These are phyloP conservation scores for Malassezia furfur DNA, from an alignment of 1,284 basidiomycete genomes.

Conservation along the genomic window DNA sequence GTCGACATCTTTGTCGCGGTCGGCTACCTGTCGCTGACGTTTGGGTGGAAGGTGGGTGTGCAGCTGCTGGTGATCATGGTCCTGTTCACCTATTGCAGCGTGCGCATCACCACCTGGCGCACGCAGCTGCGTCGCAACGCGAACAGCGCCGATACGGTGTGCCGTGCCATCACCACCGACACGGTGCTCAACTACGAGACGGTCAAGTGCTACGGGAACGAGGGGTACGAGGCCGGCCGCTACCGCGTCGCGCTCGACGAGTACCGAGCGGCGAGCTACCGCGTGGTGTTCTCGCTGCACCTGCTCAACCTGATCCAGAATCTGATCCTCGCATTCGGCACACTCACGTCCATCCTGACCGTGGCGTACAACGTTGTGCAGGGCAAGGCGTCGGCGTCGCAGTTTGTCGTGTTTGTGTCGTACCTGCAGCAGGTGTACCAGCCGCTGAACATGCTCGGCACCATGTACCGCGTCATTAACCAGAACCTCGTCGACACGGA, in stretches of 20 bases:
- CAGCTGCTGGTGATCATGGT: conserved; percentile 67
- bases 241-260: conserved; percentile 65
- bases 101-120: conserved; percentile 63
- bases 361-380: conserved; percentile 29
- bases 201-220: conserved; percentile 68
- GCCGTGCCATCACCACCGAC: conserved; percentile 38
- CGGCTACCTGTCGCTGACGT: conserved; percentile 58
- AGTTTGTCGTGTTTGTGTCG: conserved; percentile 69
- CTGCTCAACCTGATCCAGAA: conserved; percentile 44
- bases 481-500: conserved; percentile 56
- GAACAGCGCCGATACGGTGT: conserved; percentile 37
- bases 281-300: conserved; percentile 51
- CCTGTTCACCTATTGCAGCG: conserved; percentile 65
- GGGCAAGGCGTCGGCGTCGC: conserved; percentile 47
- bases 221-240: conserved; percentile 65
- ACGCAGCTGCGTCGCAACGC: conserved; percentile 53
- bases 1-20: conserved; percentile 58
- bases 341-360: conserved; percentile 28
- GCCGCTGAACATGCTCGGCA: conserved; percentile 36
- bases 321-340: conserved; percentile 37
- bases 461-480: conserved; percentile 47
- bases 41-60: conserved; percentile 62
- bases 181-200: conserved; percentile 46
- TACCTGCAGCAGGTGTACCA: conserved; percentile 62
- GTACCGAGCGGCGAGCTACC: conserved; percentile 66